Percentiles rank a stretch among this genome's conserved stretches.
Evolutionary conservation across 2,329 filamentous ascomycete species (phyloP).

Genomic region (Apiospora marii): DNA sequence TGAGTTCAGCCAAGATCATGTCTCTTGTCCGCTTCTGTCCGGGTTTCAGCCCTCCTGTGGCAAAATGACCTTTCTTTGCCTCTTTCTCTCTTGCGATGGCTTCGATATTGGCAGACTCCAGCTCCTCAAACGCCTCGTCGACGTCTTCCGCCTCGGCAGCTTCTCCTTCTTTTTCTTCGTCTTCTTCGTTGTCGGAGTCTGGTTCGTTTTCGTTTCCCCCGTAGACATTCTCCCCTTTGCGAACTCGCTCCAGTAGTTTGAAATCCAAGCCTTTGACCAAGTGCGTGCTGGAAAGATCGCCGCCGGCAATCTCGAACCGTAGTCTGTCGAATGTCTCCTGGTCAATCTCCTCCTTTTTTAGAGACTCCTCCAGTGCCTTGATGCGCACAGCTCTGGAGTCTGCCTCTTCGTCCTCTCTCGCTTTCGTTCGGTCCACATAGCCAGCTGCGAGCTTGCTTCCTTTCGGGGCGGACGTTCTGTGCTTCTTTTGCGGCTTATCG

Average conservation of each 20-base stretch:
- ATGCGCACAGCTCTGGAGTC: conserved; percentile 70
- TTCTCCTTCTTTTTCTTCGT: conserved; percentile 41
- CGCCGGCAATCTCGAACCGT: conserved; percentile 80
- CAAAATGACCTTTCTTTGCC: conserved; percentile 69
- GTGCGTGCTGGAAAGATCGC: conserved; percentile 82
- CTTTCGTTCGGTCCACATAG: conserved; percentile 82
- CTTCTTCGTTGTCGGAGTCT: conserved; percentile 38
- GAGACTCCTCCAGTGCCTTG: conserved; percentile 79
- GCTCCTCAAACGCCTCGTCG: conserved; percentile 71
- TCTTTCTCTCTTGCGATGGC: conserved; percentile 59
- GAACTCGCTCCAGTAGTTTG: conserved; percentile 75
- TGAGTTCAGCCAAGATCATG: conserved; percentile 73
- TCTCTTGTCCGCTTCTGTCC: conserved; percentile 70
- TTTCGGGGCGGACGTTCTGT: conserved; percentile 81
- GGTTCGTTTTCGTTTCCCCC: conserved; percentile 42
- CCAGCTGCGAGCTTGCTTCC: conserved; percentile 81
- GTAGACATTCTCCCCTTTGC: conserved; percentile 73
- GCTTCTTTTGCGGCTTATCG: conserved; percentile 70
- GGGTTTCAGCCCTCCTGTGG: conserved; percentile 57
- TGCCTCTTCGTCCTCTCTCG: conserved; percentile 61
- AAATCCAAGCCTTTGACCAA: conserved; percentile 92
- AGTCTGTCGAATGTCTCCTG: conserved; percentile 78
- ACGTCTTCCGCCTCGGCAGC: conserved; percentile 53
- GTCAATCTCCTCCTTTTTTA: conserved; percentile 87
- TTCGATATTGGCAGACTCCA: conserved; percentile 63